A percentile compares a stretch with the other conserved stretches of the same genome.
These are phyloP conservation scores for Pseudozyma tsukubaensis DNA, from an alignment of 1,284 basidiomycete genomes.

Conservation along the genomic window DNA sequence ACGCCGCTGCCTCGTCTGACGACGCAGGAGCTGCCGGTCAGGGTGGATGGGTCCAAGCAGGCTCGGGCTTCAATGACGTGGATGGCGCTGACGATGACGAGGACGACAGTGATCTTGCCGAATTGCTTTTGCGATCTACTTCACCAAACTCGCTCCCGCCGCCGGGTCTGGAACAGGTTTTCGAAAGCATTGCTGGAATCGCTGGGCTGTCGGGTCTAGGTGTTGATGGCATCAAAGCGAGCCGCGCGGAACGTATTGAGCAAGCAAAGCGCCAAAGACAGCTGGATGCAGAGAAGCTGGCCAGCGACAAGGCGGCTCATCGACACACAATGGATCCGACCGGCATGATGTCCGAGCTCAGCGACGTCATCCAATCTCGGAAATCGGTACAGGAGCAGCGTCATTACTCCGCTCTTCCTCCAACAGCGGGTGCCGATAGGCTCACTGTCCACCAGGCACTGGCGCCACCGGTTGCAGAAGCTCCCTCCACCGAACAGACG, in stretches of 20 bases:
- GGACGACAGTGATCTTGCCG: slow-evolving; percentile 36
- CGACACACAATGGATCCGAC: slow-evolving; percentile 34
- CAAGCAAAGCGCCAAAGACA: slow-evolving; percentile 33
- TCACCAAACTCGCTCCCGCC: slow-evolving; percentile 56
- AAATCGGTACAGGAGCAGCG: slow-evolving; percentile 32
- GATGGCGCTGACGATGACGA: slow-evolving; percentile 18
- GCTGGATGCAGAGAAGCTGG: slow-evolving; percentile 24
- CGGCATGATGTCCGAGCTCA: slow-evolving; percentile 54
- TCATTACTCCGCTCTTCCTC: slow-evolving; percentile 15
- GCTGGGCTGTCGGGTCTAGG: slow-evolving; percentile 20
- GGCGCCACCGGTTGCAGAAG: too few species aligned
- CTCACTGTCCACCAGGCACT: neutral
- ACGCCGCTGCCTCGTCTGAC: slow-evolving; percentile 19
- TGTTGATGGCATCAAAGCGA: slow-evolving; percentile 21
- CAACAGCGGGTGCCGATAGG: neutral
- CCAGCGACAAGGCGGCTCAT: slow-evolving; percentile 12
- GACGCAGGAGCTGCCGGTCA: too few species aligned
- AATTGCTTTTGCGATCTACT: slow-evolving; percentile 46
- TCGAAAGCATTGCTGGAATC: slow-evolving; percentile 58
- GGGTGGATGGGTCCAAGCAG: too few species aligned
- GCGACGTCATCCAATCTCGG: slow-evolving; percentile 49
- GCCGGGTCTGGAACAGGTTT: slow-evolving; percentile 62
- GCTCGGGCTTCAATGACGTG: neutral
- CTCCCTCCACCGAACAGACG: neutral
- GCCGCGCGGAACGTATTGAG: slow-evolving; percentile 58